Evolutionary conservation across 2,329 filamentous ascomycete species (phyloP).

Genomic region (Ascochyta fabae): DNA sequence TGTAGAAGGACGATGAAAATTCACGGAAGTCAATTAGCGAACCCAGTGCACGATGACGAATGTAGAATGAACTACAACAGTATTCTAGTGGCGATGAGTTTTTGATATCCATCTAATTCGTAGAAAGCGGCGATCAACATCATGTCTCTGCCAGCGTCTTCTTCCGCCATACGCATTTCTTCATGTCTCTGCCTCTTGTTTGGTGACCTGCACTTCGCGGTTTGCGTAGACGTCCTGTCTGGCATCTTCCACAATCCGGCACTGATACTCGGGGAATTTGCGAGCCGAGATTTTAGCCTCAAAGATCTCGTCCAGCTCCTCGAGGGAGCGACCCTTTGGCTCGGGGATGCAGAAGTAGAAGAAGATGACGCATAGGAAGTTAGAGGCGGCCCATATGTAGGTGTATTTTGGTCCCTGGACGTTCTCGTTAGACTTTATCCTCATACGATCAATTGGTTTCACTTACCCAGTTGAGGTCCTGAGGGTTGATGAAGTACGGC

Average conservation of each 20-base stretch:
- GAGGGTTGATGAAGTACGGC: constrained; percentile 51
- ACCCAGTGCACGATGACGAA: too few relatives aligned
- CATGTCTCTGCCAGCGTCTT: too few relatives aligned
- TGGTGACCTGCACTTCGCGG: background rate
- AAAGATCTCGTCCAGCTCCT: constrained; percentile 42
- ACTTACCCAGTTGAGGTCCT: constrained; percentile 48
- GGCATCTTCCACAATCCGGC: constrained; percentile 30
- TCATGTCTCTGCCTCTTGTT: background rate
- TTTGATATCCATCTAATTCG: too few relatives aligned
- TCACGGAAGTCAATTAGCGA: too few relatives aligned
- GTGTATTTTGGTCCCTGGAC: constrained; percentile 31
- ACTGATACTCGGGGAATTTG: constrained; percentile 31
- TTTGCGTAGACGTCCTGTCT: constrained; percentile 21
- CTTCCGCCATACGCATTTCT: too few relatives aligned
- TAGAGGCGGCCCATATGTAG: constrained; percentile 39
- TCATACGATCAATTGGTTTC: too few relatives aligned
- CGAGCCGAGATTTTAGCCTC: constrained; percentile 28
- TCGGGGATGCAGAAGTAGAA: constrained; percentile 68
- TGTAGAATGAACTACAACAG: too few relatives aligned
- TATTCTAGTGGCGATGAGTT: too few relatives aligned
- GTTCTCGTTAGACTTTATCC: background rate
- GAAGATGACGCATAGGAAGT: constrained; percentile 59
- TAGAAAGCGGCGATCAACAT: too few relatives aligned
- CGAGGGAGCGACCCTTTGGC: constrained; percentile 33
- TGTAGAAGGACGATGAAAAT: too few relatives aligned